These are phyloP conservation scores for Hyaloperonospora arabidopsidis DNA, from an alignment of 352 stramenopile genomes.

Conservation along the genomic window DNA sequence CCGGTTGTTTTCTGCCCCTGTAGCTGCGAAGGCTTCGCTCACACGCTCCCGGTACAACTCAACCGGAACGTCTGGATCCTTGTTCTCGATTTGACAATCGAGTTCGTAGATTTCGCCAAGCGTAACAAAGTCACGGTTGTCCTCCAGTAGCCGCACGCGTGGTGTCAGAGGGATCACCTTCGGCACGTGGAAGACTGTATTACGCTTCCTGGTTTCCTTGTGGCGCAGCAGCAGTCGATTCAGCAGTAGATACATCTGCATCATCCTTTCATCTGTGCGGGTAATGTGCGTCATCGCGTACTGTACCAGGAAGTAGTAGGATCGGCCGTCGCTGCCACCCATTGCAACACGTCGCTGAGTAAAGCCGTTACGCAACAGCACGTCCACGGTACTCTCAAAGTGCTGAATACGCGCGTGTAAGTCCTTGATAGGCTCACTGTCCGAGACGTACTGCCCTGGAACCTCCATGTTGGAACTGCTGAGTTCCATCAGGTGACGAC, in stretches of 20 bases:
- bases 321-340: slow-evolving; percentile 81
- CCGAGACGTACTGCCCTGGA: slow-evolving; percentile 87
- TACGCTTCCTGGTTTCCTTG: slow-evolving; percentile 83
- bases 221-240: slow-evolving; percentile 80
- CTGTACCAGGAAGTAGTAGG: slow-evolving; percentile 89
- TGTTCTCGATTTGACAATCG: slow-evolving; percentile 55
- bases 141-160: slow-evolving; percentile 80
- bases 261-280: slow-evolving; percentile 90
- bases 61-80: slow-evolving; percentile 70
- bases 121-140: slow-evolving; percentile 78
- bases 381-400: slow-evolving; percentile 83
- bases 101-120: slow-evolving; percentile 83
- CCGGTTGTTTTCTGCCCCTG: slow-evolving; percentile 24
- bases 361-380: slow-evolving; percentile 83
- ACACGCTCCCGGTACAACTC: slow-evolving; percentile 73
- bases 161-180: slow-evolving; percentile 90
- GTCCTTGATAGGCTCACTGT: slow-evolving; percentile 88
- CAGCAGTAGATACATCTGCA: slow-evolving; percentile 88
- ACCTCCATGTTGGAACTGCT: slow-evolving; percentile 86
- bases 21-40: slow-evolving; percentile 53
- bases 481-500: slow-evolving; percentile 84
- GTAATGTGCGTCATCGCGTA: slow-evolving; percentile 91
- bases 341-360: slow-evolving; percentile 87
- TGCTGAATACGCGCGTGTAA: slow-evolving; percentile 86
- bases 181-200: slow-evolving; percentile 85